Evolutionary conservation across 2,329 filamentous ascomycete genomes (phyloP), one percentile per base, ranked within the genome.

Genomic region (Diplodia intermedia): DNA sequence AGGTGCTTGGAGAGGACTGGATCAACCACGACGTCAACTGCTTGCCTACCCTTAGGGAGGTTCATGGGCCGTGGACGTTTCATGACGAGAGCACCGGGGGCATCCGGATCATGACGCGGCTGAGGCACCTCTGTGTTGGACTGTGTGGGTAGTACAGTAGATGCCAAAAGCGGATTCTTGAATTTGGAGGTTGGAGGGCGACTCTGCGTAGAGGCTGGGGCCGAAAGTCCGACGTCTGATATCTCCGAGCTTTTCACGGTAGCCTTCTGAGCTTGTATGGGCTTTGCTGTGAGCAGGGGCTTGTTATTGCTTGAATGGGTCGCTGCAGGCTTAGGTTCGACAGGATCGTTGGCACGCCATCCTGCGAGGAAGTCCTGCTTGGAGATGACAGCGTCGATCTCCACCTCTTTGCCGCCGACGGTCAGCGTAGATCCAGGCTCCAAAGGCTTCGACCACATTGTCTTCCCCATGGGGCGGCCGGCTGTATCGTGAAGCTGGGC

Each of bases 21-120:
- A 75, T 92, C 90, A 3, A 92, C 83, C 0, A 92, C 90, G 1
- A 92, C 90, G 76, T 92, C 90, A 1, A 92, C 89, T 60, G 91
- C 82, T 65, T 87, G 85, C 73, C 88, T 90, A 0, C 88, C 89
- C 68, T 84, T 85, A 0, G 87, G 86, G 56, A 82, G 83, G 14
- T 79, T 77, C 26, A 75, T 79, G 1, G 88, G 89, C 14, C 54
- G 9, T 7, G 66, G 66, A 36, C 88, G 81, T 73, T 86, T 88
- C 89, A 92, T 91, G 5, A 92, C 84, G 33, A 92, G 76, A 1
- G 90, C 88, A 53, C 85, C 86, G 6, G 84, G 81, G 3, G 83
- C 82, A 38, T 79, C 82, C 0, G 89, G 88, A 73, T 91, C 86
- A 77, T 92, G 89, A 36, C 89, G 86, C n/a, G 90, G 87, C 29